phyloP scores from a whole-genome alignment of 2,329 filamentous ascomycete genomes.

The Beauveria bassiana region DNA sequence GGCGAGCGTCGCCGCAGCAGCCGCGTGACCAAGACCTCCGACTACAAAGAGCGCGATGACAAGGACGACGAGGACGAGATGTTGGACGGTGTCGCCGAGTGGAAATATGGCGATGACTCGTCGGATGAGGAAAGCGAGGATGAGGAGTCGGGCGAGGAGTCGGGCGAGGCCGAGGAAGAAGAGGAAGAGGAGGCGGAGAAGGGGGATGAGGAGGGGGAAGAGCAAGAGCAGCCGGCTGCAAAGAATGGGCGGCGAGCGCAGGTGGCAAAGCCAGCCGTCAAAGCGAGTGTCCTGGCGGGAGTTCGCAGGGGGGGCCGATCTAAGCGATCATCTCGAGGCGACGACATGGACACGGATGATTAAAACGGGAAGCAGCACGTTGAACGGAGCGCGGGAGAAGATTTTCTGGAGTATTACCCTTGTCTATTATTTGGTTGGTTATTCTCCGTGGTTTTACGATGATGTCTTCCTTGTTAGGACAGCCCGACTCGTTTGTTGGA shows the following conservation, averaged over 20 bases:
- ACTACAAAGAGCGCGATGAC: conserved; percentile 50
- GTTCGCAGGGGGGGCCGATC: conserved; percentile 16
- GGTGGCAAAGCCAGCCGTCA: conserved; percentile 17
- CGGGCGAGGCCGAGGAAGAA: conserved; percentile 14
- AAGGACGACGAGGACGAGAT: conserved; percentile 54
- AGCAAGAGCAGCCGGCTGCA: conserved; percentile 5
- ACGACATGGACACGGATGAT: conserved; percentile 30
- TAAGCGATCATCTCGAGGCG: conserved; percentile 20
- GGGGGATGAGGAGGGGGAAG: conserved; percentile 7
- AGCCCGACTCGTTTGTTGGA: not conserved
- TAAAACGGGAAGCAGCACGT: not conserved
- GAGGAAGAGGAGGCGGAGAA: conserved; percentile 2
- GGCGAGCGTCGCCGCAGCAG: conserved; percentile 49
- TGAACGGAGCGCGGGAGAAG: not conserved
- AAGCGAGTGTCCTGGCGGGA: conserved; percentile 19
- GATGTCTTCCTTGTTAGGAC: not conserved
- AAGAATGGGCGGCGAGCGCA: conserved; percentile 16
- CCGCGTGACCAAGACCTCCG: conserved; percentile 38
- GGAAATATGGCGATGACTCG: conserved; percentile 40
- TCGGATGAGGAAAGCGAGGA: conserved; percentile 16
- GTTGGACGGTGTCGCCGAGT: conserved; percentile 52
- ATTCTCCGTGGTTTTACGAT: not conserved
- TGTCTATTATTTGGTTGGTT: not conserved
- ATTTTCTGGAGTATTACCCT: not conserved
- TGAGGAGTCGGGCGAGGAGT: conserved; percentile 12